Percentiles rank a stretch among this genome's conserved stretches.
These are phyloP conservation scores for Gnaphalium uliginosum DNA, from an alignment of 129 eudicot genomes.

Conservation along the genomic window DNA sequence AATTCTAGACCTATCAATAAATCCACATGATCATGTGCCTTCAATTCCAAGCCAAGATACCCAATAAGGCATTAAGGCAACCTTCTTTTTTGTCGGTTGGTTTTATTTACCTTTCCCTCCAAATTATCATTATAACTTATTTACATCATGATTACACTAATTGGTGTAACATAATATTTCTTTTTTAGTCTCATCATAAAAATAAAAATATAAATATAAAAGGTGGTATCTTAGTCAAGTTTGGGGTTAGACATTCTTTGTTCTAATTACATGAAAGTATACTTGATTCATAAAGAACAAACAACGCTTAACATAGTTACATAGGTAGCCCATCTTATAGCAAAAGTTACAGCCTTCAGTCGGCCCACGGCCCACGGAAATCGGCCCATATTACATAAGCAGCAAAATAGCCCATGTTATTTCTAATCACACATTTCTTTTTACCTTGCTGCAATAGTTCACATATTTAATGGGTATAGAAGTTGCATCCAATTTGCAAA, in stretches of 20 bases:
- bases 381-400: too few relatives aligned
- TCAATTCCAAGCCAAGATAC: conserved; percentile 48
- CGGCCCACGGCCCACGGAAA: too few relatives aligned
- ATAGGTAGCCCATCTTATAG: too few relatives aligned
- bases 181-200: not conserved
- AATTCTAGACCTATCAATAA: conserved; percentile 14
- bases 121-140: conserved; percentile 10
- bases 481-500: too few relatives aligned
- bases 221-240: not conserved
- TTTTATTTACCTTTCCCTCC: conserved; percentile 30
- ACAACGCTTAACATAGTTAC: too few relatives aligned
- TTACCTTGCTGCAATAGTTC: too few relatives aligned
- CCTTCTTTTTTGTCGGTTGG: conserved; percentile 26
- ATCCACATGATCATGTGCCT: conserved; percentile 26
- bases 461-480: too few relatives aligned
- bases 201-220: too few relatives aligned
- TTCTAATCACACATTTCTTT: too few relatives aligned
- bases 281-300: not conserved
- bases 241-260: not conserved
- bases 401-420: too few relatives aligned
- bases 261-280: too few relatives aligned
- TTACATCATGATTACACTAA: conserved; percentile 7
- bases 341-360: too few relatives aligned
- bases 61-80: not conserved
- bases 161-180: not conserved